Conservation (phyloP, 345 rosid species). For the Sisymbrium altissimum region DNA sequence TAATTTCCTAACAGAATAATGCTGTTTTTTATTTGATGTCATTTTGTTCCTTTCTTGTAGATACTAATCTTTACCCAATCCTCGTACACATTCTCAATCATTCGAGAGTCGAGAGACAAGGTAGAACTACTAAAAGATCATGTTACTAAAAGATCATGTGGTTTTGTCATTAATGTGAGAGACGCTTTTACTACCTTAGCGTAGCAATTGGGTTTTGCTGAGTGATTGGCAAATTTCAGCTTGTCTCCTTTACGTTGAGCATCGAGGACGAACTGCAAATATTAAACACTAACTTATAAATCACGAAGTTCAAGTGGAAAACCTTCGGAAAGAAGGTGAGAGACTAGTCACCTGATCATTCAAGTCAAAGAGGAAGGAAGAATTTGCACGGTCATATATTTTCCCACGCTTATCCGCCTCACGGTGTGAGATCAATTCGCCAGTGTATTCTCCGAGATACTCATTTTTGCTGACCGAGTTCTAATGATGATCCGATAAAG, state of each 20-base stretch:
- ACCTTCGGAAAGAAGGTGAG: neutral
- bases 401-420: conserved; percentile 99
- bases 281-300: neutral
- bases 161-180: neutral
- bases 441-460: conserved; percentile 97
- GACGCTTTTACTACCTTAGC: conserved; percentile 61
- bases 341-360: conserved; percentile 77
- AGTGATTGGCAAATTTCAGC: conserved; percentile 95
- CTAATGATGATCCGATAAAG: conserved; percentile 46
- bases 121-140: neutral
- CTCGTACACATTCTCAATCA: neutral
- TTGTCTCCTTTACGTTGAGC: conserved; percentile 99
- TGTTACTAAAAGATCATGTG: neutral
- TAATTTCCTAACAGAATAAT: neutral
- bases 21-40: neutral
- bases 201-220: conserved; percentile 91
- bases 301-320: neutral
- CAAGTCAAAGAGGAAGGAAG: conserved; percentile 95
- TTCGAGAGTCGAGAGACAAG: neutral
- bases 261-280: conserved; percentile 81
- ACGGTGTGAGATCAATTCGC: conserved; percentile 87
- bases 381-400: conserved; percentile 95
- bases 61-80: neutral
- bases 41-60: neutral
- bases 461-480: conserved; percentile 92